Percentiles rank a stretch among this genome's conserved stretches.
phyloP scores from a whole-genome alignment of 176 grass and related monocot species.

The Oryza meridionalis region DNA sequence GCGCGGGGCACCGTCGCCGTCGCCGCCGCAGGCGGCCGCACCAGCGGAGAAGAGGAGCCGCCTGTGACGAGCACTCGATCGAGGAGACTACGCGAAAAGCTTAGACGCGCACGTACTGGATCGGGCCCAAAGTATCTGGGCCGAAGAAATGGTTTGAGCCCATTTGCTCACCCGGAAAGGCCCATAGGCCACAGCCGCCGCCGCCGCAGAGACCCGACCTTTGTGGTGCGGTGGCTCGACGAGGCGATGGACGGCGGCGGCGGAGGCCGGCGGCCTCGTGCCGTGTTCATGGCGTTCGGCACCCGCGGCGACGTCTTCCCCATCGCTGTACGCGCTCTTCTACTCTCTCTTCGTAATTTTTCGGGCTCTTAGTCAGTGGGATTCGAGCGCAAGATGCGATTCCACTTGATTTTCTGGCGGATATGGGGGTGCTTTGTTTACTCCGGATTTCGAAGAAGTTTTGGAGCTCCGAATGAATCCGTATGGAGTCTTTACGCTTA shows the following conservation, averaged over 20 bases:
- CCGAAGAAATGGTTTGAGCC: background rate
- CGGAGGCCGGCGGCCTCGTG: conserved; percentile 45
- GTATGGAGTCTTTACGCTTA: background rate
- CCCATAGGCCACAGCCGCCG: background rate
- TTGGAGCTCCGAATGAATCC: background rate
- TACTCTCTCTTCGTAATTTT: background rate
- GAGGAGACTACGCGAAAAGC: too few species aligned
- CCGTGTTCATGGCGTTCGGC: conserved; percentile 90
- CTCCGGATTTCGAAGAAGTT: background rate
- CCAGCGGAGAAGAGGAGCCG: too few species aligned
- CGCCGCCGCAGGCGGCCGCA: too few species aligned
- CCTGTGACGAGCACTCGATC: too few species aligned
- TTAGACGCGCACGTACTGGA: too few species aligned
- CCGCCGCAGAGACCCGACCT: background rate
- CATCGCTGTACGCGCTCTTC: conserved; percentile 55
- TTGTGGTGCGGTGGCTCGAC: background rate
- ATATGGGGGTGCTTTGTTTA: background rate
- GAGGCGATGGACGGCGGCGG: conserved; percentile 38
- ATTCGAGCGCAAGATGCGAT: conserved; percentile 21
- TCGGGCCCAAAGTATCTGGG: background rate
- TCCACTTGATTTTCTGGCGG: conserved; percentile 8
- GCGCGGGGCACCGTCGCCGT: too few species aligned
- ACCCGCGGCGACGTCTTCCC: conserved; percentile 90
- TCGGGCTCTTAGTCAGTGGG: background rate
- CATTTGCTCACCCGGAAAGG: background rate